phyloP scores from a whole-genome alignment of 108 stramenopile species.

The Skeletonema marinoi region DNA sequence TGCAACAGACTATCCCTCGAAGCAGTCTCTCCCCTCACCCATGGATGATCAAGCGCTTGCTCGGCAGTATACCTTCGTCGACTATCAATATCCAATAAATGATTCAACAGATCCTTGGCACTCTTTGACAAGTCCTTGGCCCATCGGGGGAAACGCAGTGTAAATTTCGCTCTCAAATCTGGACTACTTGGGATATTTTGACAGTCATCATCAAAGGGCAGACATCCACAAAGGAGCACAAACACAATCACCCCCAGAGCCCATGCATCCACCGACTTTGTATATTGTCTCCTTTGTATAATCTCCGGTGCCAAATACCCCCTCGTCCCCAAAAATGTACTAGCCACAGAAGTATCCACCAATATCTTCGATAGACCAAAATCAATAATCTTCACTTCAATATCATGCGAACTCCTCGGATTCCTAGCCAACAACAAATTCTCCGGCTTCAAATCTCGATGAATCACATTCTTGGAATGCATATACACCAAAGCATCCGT shows the following conservation, averaged over 20 bases:
- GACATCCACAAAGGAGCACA: slow-evolving; percentile 93
- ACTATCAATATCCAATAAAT: slow-evolving; percentile 91
- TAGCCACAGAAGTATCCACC: slow-evolving; percentile 73
- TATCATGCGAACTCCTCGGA: slow-evolving; percentile 45
- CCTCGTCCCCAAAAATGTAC: slow-evolving; percentile 92
- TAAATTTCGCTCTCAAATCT: slow-evolving; percentile 80
- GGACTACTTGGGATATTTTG: slow-evolving; percentile 75
- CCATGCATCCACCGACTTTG: slow-evolving; percentile 90
- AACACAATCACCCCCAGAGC: slow-evolving; percentile 92
- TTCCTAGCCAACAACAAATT: slow-evolving; percentile 79
- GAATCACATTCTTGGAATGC: slow-evolving; percentile 95
- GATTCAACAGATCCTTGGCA: slow-evolving; percentile 91
- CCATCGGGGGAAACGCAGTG: slow-evolving; percentile 93
- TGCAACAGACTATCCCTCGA: slow-evolving; percentile 73
- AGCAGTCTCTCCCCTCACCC: slow-evolving; percentile 88
- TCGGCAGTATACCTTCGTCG: slow-evolving; percentile 88
- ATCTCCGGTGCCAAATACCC: slow-evolving; percentile 98
- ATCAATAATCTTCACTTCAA: slow-evolving; percentile 98
- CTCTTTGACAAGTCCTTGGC: slow-evolving; percentile 87
- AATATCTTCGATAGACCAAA: slow-evolving; percentile 93
- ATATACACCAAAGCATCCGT: slow-evolving; percentile 95
- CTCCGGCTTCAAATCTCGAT: slow-evolving; percentile 97
- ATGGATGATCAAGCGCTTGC: slow-evolving; percentile 94
- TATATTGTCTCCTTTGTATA: slow-evolving; percentile 90
- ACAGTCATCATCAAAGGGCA: slow-evolving; percentile 98